Conservation (phyloP, 306 rosid genomes). For the Psophocarpus tetragonolobus region DNA sequence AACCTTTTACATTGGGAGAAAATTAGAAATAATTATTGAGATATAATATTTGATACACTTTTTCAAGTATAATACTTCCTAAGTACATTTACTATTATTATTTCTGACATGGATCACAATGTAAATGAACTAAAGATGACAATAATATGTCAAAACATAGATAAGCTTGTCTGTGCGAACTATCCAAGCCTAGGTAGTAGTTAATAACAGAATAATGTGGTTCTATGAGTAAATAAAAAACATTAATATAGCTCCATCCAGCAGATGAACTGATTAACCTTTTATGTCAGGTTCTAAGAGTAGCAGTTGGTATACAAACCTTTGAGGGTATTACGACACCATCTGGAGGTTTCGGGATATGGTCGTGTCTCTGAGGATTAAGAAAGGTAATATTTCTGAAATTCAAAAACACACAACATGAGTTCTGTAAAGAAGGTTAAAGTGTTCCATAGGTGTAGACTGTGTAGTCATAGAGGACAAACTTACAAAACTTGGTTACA, state of each 20-base stretch:
- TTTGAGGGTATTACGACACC: conserved; percentile 62
- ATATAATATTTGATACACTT: no score
- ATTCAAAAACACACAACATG: conserved; percentile 24
- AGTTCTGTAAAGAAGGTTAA: not conserved
- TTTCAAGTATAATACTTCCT: no score
- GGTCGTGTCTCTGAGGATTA: conserved; percentile 50
- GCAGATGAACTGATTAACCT: not conserved
- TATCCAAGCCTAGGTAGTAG: not conserved
- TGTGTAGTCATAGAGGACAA: not conserved
- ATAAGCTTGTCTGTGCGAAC: not conserved
- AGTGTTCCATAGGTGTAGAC: not conserved
- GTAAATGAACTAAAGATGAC: not conserved
- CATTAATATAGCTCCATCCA: not conserved
- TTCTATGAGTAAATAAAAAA: not conserved
- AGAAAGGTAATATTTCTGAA: conserved; percentile 67
- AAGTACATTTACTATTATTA: not conserved
- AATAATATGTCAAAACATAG: not conserved
- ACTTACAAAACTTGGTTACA: conserved; percentile 72
- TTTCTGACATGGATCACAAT: not conserved
- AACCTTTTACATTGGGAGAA: no score
- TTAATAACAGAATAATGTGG: not conserved
- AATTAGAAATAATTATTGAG: no score
- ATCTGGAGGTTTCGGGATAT: conserved; percentile 59
- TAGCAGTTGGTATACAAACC: conserved; percentile 40
- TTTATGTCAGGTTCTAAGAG: not conserved